Base-by-base conservation (phyloP, 805 yeast genomes). In the Candida boleticola region DNA sequence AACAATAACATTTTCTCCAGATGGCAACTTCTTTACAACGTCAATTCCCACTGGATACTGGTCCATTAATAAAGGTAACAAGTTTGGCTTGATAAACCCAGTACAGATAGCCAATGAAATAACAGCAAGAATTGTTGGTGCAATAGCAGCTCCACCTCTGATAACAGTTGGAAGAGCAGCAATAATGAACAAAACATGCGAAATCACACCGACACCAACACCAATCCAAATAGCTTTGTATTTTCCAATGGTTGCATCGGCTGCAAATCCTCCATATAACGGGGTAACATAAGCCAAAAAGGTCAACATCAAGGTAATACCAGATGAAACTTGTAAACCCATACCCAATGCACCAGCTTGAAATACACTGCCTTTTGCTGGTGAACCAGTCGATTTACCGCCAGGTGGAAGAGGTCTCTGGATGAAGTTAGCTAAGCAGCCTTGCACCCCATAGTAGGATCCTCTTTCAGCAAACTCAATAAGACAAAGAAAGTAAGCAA, bases 1-100 rank as follows among this genome's bases (percentile, higher is more conserved):
- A 35, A 74, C 61, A 50, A 84, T 79, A 26, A 85, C 90, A 37
- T 74, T 72, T 55, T 80, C 82, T 43, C 95, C 95, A 20, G 70
- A 57, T 50, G 76, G 73, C 44, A 75, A 66, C 3, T 74, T 77
- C 58, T 72, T 75, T 42, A 86, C 77, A 39, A 74, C 78, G 47
- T 80, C 83, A 51, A 75, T 72, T 43, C 76, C 68, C 57, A 79
- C 76, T 36, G 83, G 81, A 56, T 62, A 62, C 44, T 57, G 64
- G 46, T 65, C 87, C 61, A 72, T 60, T 40, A 73, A 55, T 38
- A 73, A 59, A 4, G 79, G 78, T 45, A 73, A 63, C 43, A 77
- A 66, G 51, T 76, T 77, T 42, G 81, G 77, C 52, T 77, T 77
- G 49, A 77, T 74, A 42, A 73, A 67, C 47, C 82, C 81, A 27